Conservation (phyloP, 352 stramenopile species). For the Phytophthora lateralis region DNA sequence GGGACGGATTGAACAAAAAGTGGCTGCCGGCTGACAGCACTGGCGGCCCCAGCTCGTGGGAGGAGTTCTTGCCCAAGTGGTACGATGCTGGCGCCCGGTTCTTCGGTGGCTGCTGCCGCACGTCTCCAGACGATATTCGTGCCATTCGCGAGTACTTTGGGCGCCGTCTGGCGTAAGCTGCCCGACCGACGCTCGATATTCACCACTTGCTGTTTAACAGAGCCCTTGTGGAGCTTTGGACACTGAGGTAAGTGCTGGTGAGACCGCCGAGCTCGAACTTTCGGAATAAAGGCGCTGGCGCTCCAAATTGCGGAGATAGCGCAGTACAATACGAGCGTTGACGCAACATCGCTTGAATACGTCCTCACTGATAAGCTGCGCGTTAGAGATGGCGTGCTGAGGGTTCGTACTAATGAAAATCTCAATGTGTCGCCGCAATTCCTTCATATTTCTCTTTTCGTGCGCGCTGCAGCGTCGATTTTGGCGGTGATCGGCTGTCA, state of each 20-base stretch:
- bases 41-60: slow-evolving; percentile 53
- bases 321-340: slow-evolving; percentile 23
- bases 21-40: slow-evolving; percentile 62
- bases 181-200: slow-evolving; percentile 17
- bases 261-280: slow-evolving; percentile 29
- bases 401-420: slow-evolving; percentile 24
- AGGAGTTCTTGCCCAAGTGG: slow-evolving; percentile 66
- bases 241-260: slow-evolving; percentile 27
- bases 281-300: slow-evolving; percentile 21
- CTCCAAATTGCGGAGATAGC: slow-evolving; percentile 39
- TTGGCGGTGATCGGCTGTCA: neutral
- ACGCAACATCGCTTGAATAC: slow-evolving; percentile 26
- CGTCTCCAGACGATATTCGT: slow-evolving; percentile 70
- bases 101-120: slow-evolving; percentile 87
- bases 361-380: slow-evolving; percentile 14
- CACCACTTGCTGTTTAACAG: slow-evolving; percentile 27
- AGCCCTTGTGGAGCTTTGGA: neutral
- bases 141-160: slow-evolving; percentile 63
- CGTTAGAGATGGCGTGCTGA: slow-evolving; percentile 5
- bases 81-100: slow-evolving; percentile 71
- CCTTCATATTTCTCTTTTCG: slow-evolving; percentile 30
- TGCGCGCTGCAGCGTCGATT: slow-evolving; percentile 16
- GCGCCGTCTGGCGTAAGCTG: slow-evolving; percentile 22
- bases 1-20: slow-evolving; percentile 71
- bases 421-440: slow-evolving; percentile 35